Evolutionary conservation across 139 green algal species (phyloP), one percentile per base, ranked within the genome.

Genomic region (Helicosporidium sp.): DNA sequence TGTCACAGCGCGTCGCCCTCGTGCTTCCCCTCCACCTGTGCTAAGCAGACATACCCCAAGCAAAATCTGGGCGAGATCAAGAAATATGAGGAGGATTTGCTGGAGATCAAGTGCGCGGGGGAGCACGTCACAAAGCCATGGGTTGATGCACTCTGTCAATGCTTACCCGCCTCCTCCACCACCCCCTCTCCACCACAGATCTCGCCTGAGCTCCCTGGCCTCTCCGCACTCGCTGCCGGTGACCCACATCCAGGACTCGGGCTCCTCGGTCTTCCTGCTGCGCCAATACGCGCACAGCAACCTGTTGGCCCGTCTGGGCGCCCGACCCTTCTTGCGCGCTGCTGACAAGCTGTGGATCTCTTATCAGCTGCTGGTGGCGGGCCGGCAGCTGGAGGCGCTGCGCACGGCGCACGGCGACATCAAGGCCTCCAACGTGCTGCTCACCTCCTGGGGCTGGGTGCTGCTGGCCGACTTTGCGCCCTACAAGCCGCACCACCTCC

Each of bases 291-390:
- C 92, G 8, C 75, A 66, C 44, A 64, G 74, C 43, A 89, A 76
- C 56, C 64, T 97, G 49, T 75, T 87, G 55, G 78, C 93, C 47
- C 71, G 88, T 23, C 66, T 97, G 20, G 77, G 66, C 58, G 84
- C 82, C 2, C 63, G 88, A 6, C 88, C 88, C 26, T 97, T 97
- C 65, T 62, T 97, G 17, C 74, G 63, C 35, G 37, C 60, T n/a
- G 46, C 78, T 7, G 82, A 97, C 35, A 96, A 95, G 82, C 72
- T 81, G 45, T 96, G 87, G 87, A 65, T 96, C 12, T 65, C 70
- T 0, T 95, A 83, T 60, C 87, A 97, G 73, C 67, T 94, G 65
- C 59, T 93, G 54, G 54, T 80, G 28, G 80, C 58, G 1, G 22
- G 90, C 49, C 65, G 64, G 5, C 74, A 89, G 44, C 52, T 48